A percentile compares a stretch with the other conserved stretches of the same genome.
These are phyloP conservation scores for Scheffersomyces stipitis DNA, from an alignment of 805 yeast species.

Conservation along the genomic window DNA sequence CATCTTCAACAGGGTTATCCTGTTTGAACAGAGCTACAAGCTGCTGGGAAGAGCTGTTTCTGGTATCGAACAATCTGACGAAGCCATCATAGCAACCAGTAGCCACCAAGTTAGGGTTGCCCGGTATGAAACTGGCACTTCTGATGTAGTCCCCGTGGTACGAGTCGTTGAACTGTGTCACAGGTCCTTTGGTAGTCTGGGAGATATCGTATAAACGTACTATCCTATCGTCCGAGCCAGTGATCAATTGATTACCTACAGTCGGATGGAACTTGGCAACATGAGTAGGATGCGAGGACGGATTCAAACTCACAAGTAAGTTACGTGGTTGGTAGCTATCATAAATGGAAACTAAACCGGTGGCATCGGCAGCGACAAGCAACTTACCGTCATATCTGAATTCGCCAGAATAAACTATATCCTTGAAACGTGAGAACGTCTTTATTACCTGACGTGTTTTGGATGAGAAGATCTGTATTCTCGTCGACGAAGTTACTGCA, in stretches of 20 bases:
- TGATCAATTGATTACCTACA: conserved; percentile 67
- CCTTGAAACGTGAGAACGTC: conserved; percentile 85
- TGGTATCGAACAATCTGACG: conserved; percentile 80
- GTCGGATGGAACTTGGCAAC: conserved; percentile 90
- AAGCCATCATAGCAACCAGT: conserved; percentile 94
- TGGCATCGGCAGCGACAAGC: conserved; percentile 91
- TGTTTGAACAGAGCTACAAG: conserved; percentile 71
- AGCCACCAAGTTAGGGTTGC: conserved; percentile 72
- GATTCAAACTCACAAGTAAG: conserved; percentile 74
- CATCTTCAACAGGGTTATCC: conserved; percentile 77
- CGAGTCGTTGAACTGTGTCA: conserved; percentile 54
- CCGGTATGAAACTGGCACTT: conserved; percentile 73
- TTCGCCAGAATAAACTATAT: conserved; percentile 88
- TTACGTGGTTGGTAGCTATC: conserved; percentile 81
- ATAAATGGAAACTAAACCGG: conserved; percentile 88
- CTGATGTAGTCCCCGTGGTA: conserved; percentile 89
- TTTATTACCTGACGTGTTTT: conserved; percentile 88
- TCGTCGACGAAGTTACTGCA: conserved; percentile 87
- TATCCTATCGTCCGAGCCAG: conserved; percentile 89
- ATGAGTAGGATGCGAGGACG: conserved; percentile 86
- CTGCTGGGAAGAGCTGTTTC: conserved; percentile 41
- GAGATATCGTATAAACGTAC: conserved; percentile 88
- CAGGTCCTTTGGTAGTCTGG: conserved; percentile 66
- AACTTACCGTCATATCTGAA: conserved; percentile 89
- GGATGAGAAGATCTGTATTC: conserved; percentile 91